Evolutionary conservation across 495 filamentous ascomycete species (phyloP).

Genomic region (Copromyces sp.): DNA sequence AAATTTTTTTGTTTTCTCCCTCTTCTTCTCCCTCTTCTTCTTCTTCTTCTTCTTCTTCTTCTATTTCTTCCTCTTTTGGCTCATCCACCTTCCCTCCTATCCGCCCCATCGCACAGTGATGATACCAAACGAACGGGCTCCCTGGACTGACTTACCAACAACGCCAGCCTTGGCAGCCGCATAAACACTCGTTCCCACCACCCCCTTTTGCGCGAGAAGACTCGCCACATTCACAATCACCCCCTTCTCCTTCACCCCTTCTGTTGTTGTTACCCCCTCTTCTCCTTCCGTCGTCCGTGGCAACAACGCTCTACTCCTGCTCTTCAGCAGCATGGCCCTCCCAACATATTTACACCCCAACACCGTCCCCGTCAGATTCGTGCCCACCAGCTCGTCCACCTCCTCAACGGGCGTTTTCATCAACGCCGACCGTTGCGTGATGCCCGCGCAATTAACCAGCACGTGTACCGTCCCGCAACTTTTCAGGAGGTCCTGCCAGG

Average conservation of each 20-base stretch:
- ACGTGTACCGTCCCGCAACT: slow-evolving; percentile 39
- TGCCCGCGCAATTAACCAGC: slow-evolving; percentile 68
- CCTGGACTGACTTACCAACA: slow-evolving; percentile 35
- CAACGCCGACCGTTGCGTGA: slow-evolving; percentile 51
- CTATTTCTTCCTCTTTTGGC: background rate
- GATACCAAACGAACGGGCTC: too few relatives aligned
- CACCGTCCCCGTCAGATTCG: slow-evolving; percentile 67
- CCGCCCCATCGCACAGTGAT: background rate
- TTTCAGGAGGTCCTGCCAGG: background rate
- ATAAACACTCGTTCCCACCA: slow-evolving; percentile 58
- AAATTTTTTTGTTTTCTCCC: too few relatives aligned
- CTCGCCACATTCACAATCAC: slow-evolving; percentile 72
- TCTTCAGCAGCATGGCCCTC: slow-evolving; percentile 30
- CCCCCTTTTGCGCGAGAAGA: slow-evolving; percentile 53
- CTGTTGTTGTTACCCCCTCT: background rate
- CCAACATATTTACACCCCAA: slow-evolving; percentile 49
- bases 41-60: too few relatives aligned
- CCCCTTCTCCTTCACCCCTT: slow-evolving; percentile 27
- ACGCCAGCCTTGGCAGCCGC: slow-evolving; percentile 74
- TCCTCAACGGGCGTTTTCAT: slow-evolving; percentile 28
- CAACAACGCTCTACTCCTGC: too few relatives aligned
- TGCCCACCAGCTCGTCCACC: slow-evolving; percentile 44
- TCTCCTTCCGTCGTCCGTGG: too few relatives aligned
- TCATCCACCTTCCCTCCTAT: background rate
- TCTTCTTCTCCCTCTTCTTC: background rate